Evolutionary conservation across 805 yeast species (phyloP), one percentile per base, ranked within the genome.

Genomic region (Jamesozyma hellenica): DNA sequence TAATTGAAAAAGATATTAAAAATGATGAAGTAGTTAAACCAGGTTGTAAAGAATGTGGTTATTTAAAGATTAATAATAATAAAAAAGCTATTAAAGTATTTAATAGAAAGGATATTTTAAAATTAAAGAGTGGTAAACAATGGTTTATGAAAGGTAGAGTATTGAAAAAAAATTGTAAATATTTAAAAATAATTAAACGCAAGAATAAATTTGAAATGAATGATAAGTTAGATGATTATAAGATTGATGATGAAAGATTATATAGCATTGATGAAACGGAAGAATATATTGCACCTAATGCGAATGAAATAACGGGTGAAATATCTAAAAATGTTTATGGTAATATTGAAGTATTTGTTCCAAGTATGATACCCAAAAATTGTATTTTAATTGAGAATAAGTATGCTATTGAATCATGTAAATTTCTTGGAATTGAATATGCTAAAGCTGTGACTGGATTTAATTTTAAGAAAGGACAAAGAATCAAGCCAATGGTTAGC

Each of bases 401-500:
- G 29, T 59, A 70, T 41, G 75, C 82, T 0, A 75, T 72, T 29
- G 68, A 67, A 35, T 96, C 97, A 0, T 94, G 94, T 0, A 72
- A 71, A 42, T 53, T 77, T 1, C 51, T 88, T 10, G 75, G 72
- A 0, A 69, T 90, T 6, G 95, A 85, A 47, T 86, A 70, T 63
- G 96, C 95, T 0, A 79, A 76, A 35, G 97, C 96, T 0, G 88
- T 87, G 2, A 79, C 80, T 2, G 85, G 88, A 0, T 90, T 92
- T 62, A 92, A 85, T 41, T 92, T 83, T 60, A 71, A 68, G 23
- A 59, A 62, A 32, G 56, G 60, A 1, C 58, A 67, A 23, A 51
- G 53, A 28, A 77, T 82, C 0, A 77, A 75, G 10, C 90, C 94
- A 0, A 65, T 67, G 39, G 71, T 77, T 32, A 76, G 78, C 4